Base-by-base conservation (phyloP, 192 early-diverging fungal genomes). In the Entomortierella lignicola region DNA sequence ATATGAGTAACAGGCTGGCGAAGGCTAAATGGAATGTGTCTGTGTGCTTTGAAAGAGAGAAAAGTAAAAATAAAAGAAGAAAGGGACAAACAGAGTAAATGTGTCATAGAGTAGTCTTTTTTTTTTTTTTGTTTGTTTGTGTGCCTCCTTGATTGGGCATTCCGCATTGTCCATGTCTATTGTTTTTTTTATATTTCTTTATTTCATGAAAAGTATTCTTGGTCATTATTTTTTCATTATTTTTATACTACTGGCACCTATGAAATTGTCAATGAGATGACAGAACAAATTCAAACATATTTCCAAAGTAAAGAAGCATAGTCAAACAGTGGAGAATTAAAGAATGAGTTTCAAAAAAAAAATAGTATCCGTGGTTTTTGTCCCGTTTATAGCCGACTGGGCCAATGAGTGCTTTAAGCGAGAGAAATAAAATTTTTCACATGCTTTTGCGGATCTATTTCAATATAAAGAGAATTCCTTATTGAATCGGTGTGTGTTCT, bases 401-500 rank as follows among this genome's bases (percentile, higher is more conserved):
- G 20, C 57, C 57, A 59, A 59, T 59, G 57, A 59, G 57, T 59
- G 57, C 37, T 34, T 3, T 4, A 42, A 59, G 57, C 57, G 57
- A 59, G 29, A 13, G 4, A 2, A 18, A 18, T 13, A 17, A 27
- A 7, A 57, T 34, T 34, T 34, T 59, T 30, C 57, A 30, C 39
- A 59, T 30, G 57, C 57, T 30, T 59, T 34, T 42, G 57, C 20
- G 39, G 32, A 39, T 59, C 13, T 25, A 47, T 47, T 47, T 47
- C 34, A 37, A 37, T 1, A 2, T 25, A 8, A 4, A n/a, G 13
- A 2, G 2, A 2, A 11, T 54, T 54, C 23, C 3, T 7, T 54
- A 27, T 13, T 4, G 10, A 8, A 26, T 2, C 52, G 8, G 23
- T 37, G 10, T 37, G 5, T 37, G 5, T 10, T 37, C 34, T 37